Conservation (phyloP, 2,329 filamentous ascomycete species). For the Pseudogymnoascus sp. region DNA sequence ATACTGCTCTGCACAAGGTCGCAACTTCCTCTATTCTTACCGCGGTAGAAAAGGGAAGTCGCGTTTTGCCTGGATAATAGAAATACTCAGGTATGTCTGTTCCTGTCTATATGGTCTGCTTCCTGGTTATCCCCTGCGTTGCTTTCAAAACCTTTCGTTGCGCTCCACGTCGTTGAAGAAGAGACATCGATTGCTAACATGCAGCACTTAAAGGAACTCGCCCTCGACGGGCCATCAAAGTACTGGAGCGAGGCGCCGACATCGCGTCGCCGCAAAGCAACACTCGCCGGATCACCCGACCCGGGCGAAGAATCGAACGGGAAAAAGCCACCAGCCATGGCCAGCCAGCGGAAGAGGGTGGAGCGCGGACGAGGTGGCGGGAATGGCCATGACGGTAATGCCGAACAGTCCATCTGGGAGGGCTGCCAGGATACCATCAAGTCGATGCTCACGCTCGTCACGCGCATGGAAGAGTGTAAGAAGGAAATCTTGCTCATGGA, state of each 20-base stretch:
- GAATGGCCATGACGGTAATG: not conserved
- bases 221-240: slow-evolving; percentile 9
- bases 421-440: not conserved
- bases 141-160: not conserved
- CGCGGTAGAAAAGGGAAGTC: slow-evolving; percentile 1
- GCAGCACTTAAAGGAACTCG: not conserved
- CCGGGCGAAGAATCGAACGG: not conserved
- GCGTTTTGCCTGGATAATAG: slow-evolving; percentile 6
- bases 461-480: not conserved
- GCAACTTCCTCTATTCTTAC: slow-evolving; percentile 5
- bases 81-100: slow-evolving; percentile 9
- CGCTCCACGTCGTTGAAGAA: not conserved
- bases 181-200: not conserved
- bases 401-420: not conserved
- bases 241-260: slow-evolving; percentile 2
- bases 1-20: not conserved
- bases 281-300: not conserved
- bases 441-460: not conserved
- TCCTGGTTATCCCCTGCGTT: slow-evolving; percentile 5
- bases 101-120: slow-evolving; percentile 7
- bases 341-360: slow-evolving; percentile 2
- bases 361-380: not conserved
- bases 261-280: not conserved
- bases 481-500: not conserved
- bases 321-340: not conserved